Base-by-base conservation (phyloP, 169 alveolate species). In the Fabrea salina region DNA sequence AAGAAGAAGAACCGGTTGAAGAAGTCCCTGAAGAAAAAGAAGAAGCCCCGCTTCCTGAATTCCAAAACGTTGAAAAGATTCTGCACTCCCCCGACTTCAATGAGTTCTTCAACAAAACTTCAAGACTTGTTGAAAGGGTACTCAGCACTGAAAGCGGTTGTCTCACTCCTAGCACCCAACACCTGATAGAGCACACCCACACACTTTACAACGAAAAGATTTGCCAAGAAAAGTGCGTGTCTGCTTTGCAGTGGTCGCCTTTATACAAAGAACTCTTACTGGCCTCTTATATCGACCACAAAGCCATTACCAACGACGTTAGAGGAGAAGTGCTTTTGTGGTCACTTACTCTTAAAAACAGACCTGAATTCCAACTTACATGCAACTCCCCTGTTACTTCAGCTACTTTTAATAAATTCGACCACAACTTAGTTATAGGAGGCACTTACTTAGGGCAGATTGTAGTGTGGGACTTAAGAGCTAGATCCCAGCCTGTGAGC, bases 371-470 rank as follows among this genome's bases (percentile, higher is more conserved):
- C 54, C 76, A 86, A 4, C 84, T 90, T 22, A 82, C 70, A 19
- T 87, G 92, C 47, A 87, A 90, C 75, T 85, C 91, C 49, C 90
- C 87, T 75, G 79, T 90, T 4, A 90, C 93, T 22, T 43, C 85
- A 16, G 84, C 92, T n/a, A 90, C 86, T 7, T 90, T 87, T 51
- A 86, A 87, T 67, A 84, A 87, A 27, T 86, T 85, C 82, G 81
- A 87, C 33, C 92, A 91, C n/a, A 82, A 83, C 57, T 75, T 90
- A 39, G 85, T 90, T 0, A 56, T 90, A n/a, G 95, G 93, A 16
- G 95, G 92, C 7, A 85, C 93, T 3, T 84, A 83, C 79, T 67
- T 87, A 6, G 95, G 95, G 0, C 80, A 83, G 67, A 88, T 90
- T 3, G 19, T 87, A 19, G 53, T 85, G 19, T 90, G 95, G 93